Evolutionary conservation across 441 rosid species (phyloP), one percentile per base, ranked within the genome.

Genomic region (Theobroma grandiflorum): DNA sequence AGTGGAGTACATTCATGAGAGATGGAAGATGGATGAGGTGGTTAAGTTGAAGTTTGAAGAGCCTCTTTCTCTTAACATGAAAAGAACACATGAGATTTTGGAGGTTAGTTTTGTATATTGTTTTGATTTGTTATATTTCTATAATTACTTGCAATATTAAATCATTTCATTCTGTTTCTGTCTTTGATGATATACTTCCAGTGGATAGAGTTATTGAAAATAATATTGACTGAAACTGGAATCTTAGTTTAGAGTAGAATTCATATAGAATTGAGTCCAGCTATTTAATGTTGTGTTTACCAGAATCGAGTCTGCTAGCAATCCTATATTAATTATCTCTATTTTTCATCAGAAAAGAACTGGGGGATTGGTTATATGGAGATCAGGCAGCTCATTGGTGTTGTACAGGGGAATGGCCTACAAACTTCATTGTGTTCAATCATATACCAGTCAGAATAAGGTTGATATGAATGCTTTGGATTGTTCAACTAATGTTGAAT

Each of bases 331-430:
- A 67, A 69, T 81, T 82, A 52, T 53, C 59, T 77, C 79, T 57
- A 53, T 85, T 75, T 70, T 85, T 16, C 76, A 62, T 81, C 94
- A 95, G 99, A 86, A 80, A 77, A 94, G 88, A 89, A 91, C 98
- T 0, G 95, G 98, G 68, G 99, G 99, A 57, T 84, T 96, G 83
- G 89, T 96, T 72, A 92, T 94, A 83, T 96, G 95, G 98, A 93
- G 99, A 87, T 93, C 99, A 64, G 99, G 99, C 63, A 90, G 98
- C 85, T 92, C 96, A 3, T 82, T 96, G n/a, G 99, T 92, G 38
- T 79, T 94, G 76, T 94, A 88, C 87, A 84, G 99, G 83, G 98
- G 99, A 83, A 87, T 89, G 82, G 52, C 88, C 63, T 94, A 96
- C 82, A 88, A 89, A 77, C 88, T 93, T 76, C 89, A 82, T 65